Evolutionary conservation across 805 yeast genomes (phyloP), one percentile per base, ranked within the genome.

Genomic region (Tetrapisispora fleetii): DNA sequence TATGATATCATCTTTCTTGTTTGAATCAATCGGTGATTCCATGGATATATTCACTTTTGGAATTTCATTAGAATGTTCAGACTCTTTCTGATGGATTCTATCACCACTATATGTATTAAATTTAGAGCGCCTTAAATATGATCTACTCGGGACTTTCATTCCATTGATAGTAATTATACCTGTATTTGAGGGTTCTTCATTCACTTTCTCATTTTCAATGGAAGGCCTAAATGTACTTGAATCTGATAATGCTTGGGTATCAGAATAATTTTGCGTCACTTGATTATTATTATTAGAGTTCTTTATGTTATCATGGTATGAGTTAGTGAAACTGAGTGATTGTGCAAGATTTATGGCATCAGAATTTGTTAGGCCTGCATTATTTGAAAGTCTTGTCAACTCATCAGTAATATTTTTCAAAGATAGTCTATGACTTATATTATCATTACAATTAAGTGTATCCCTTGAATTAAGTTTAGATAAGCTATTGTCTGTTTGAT

Each of bases 281-380:
- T 10, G 50, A 53, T 36, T 14, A 7, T n/a, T 27, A n/a, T 17
- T 28, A 30, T 16, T 1, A 10, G 8, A 1, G 17, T 17, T 2
- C 2, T 37, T 19, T 19, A 18, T 38, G 13, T 18, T 28, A 21
- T n/a, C 24, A n/a, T 28, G 16, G 19, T 36, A 85, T 28, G 83
- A 69, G 0, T 87, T 78, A 0, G 84, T 76, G 43, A 86, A 76
- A 2, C 91, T 83, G 44, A 88, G 71, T 1, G 93, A 80, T 58
- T 95, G 71, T 0, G 95, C 96, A 48, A 87, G 70, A 0, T 95
- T 80, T 5, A 83, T 82, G 0, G 95, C 95, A 68, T 87, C 95
- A 37, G 81, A 77, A 4, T 88, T 81, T 47, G 80, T 82, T 64
- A 85, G 67, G 0, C 95, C 93, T 0, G 91, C 95, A 65, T 80